Percentiles rank a stretch among this genome's conserved stretches.
Evolutionary conservation across 208 protist species (phyloP).

Genomic region (Leishmania aethiopica): DNA sequence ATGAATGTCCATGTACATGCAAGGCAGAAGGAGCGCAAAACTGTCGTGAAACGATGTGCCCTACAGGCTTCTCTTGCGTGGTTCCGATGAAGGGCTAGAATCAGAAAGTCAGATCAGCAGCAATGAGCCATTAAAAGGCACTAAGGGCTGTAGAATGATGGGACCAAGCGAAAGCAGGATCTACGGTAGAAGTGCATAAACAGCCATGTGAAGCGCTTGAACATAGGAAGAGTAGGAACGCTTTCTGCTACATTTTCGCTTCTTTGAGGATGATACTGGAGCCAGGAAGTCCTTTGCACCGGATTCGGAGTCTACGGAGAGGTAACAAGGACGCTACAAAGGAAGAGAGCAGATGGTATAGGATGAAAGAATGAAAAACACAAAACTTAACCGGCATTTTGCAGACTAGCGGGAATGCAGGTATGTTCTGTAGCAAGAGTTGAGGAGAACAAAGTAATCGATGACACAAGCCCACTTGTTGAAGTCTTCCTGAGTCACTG

Average conservation of each 20-base stretch:
- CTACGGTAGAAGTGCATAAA: background rate
- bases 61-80: background rate
- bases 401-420: conserved; percentile 12
- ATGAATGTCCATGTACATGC: no score
- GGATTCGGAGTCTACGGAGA: background rate
- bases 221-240: no score
- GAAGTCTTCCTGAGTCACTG: conserved; percentile 39
- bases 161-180: background rate
- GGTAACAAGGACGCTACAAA: background rate
- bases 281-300: background rate
- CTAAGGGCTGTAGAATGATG: background rate
- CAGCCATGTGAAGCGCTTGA: background rate
- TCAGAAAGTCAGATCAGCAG: background rate
- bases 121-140: background rate
- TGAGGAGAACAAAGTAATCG: conserved; percentile 53
- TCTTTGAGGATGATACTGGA: background rate
- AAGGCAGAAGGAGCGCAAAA: background rate
- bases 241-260: background rate
- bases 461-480: conserved; percentile 39
- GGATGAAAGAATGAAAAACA: background rate
- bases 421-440: conserved; percentile 24
- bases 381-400: background rate
- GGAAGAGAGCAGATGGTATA: background rate
- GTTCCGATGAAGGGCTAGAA: background rate
- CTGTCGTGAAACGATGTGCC: background rate